These are phyloP conservation scores for Fraxinus floribunda DNA, from an alignment of 305 asterid species.

Conservation along the genomic window DNA sequence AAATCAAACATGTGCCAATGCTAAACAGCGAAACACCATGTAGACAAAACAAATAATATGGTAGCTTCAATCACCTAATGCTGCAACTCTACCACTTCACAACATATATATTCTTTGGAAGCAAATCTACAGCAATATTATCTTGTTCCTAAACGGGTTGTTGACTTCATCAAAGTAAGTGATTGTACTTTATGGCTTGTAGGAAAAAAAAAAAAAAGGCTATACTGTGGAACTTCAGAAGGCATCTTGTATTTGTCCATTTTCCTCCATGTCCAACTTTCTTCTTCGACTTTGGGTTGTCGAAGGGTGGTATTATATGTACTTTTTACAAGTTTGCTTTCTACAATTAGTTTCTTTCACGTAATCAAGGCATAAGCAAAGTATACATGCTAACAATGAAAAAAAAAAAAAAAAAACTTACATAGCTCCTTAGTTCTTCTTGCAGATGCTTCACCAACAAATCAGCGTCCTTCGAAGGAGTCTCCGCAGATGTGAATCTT, in stretches of 20 bases:
- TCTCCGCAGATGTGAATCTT: conserved; percentile 43
- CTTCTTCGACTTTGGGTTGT: neutral
- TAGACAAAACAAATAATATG: neutral
- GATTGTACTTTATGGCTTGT: neutral
- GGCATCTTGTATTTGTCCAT: conserved; percentile 9
- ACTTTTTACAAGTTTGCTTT: conserved; percentile 12
- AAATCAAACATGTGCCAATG: neutral
- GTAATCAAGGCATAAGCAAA: conserved; percentile 15
- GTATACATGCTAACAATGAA: neutral
- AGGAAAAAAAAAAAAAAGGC: neutral
- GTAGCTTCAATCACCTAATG: conserved; percentile 13
- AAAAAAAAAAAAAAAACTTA: conserved; percentile 40
- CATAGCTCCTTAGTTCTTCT: conserved; percentile 84
- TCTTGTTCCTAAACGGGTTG: neutral
- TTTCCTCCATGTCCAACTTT: conserved; percentile 16
- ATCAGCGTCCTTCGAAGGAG: conserved; percentile 53
- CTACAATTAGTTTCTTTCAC: conserved; percentile 5
- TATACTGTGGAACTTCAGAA: neutral
- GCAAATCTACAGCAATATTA: conserved; percentile 3
- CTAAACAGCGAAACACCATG: conserved; percentile 7
- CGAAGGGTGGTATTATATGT: neutral
- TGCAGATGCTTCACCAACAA: conserved; percentile 83
- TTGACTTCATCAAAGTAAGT: conserved; percentile 9
- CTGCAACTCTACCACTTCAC: conserved; percentile 13
- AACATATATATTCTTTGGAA: conserved; percentile 17